Evolutionary conservation across 2,329 filamentous ascomycete species (phyloP).

Genomic region (Orbilia ellipsospora): DNA sequence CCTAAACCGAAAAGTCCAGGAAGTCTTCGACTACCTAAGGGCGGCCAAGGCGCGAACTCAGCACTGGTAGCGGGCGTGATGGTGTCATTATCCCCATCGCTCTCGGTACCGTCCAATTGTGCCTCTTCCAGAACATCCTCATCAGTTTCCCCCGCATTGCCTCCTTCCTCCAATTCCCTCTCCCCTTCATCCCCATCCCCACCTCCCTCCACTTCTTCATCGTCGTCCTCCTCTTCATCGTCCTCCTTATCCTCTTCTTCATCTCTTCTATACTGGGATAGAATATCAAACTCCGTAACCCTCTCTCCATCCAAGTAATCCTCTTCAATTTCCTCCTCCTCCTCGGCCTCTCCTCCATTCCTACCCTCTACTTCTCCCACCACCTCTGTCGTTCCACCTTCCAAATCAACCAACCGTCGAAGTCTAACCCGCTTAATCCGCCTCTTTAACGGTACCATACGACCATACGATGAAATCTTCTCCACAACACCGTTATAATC

Average conservation of each 20-base stretch:
- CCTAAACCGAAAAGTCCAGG: neutral
- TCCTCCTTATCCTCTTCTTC: constrained; percentile 32
- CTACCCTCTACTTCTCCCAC: neutral
- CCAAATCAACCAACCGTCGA: neutral
- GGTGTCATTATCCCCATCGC: constrained; percentile 39
- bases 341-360: constrained; percentile 3
- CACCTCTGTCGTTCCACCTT: neutral
- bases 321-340: constrained; percentile 22
- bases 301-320: constrained; percentile 40
- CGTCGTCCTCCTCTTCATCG: constrained; percentile 25
- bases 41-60: constrained; percentile 26
- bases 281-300: constrained; percentile 48
- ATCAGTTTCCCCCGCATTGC: neutral
- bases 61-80: constrained; percentile 32
- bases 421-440: constrained; percentile 2
- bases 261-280: constrained; percentile 25
- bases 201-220: constrained; percentile 18
- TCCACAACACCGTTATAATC: constrained; percentile 35
- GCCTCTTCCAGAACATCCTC: neutral
- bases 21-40: constrained; percentile 35
- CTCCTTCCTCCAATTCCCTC: neutral
- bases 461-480: constrained; percentile 41
- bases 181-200: constrained; percentile 7
- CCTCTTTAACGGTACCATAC: constrained; percentile 39
- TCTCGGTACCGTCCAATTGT: constrained; percentile 20